Evolutionary conservation across 768 basidiomycete species (phyloP).

Genomic region (Terana coerulea): DNA sequence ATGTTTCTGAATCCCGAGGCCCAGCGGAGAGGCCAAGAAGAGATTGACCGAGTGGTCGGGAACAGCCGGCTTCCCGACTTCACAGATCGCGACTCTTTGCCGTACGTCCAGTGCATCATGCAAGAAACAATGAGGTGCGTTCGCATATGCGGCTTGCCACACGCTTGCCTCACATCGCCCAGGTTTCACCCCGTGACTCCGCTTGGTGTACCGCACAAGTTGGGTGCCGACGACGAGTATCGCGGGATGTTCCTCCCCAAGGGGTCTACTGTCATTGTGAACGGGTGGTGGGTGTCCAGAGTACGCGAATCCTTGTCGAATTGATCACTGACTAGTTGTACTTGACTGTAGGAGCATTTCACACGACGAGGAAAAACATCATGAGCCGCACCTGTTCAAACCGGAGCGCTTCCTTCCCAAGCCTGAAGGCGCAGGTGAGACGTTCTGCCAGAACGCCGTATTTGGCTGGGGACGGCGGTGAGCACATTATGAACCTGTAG

Average conservation of each 20-base stretch:
- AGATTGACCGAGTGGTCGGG: conserved; percentile 24
- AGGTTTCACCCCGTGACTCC: conserved; percentile 16
- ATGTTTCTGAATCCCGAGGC: conserved; percentile 8
- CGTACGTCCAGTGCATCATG: conserved; percentile 24
- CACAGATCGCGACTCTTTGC: conserved; percentile 19
- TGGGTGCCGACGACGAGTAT: conserved; percentile 38
- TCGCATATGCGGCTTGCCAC: background rate
- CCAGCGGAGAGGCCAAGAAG: conserved; percentile 22
- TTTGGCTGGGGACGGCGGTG: conserved; percentile 13
- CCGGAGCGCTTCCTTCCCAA: conserved; percentile 5
- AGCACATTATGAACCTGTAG: background rate
- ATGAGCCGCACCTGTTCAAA: conserved; percentile 25
- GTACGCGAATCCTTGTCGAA: too few species aligned
- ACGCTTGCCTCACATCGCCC: background rate
- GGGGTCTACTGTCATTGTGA: conserved; percentile 35
- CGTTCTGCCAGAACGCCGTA: background rate
- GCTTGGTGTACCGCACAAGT: conserved; percentile 37
- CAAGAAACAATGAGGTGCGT: conserved; percentile 2
- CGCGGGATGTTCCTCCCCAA: conserved; percentile 38
- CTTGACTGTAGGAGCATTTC: background rate
- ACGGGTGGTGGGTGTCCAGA: conserved; percentile 38
- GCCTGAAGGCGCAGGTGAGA: background rate
- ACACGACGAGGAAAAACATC: conserved; percentile 29
- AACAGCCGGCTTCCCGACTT: conserved; percentile 24
- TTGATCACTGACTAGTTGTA: background rate